phyloP scores from a whole-genome alignment of 1,284 basidiomycete genomes.

The Takashimella tepidaria region DNA sequence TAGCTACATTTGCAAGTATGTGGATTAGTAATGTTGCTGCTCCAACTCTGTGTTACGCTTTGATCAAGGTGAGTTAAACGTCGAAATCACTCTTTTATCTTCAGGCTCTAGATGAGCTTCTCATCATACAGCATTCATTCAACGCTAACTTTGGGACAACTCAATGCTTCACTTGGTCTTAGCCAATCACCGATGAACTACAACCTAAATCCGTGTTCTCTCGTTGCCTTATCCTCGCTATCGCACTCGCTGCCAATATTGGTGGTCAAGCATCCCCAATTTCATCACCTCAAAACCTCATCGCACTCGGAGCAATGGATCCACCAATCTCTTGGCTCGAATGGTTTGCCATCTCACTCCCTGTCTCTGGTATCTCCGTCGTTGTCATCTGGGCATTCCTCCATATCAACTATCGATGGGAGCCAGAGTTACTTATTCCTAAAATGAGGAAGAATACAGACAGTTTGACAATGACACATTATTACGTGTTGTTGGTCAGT shows the following conservation, averaged over 20 bases:
- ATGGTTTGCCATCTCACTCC: conserved; percentile 93
- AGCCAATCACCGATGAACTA: conserved; percentile 91
- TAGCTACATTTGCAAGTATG: conserved; percentile 98
- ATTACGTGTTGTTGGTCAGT: conserved; percentile 82
- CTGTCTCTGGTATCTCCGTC: conserved; percentile 80
- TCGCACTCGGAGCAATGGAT: conserved; percentile 84
- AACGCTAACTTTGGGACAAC: too few relatives aligned
- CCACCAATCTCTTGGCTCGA: conserved; percentile 79
- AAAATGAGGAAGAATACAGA: conserved; percentile 76
- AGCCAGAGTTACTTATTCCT: conserved; percentile 74
- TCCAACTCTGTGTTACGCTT: conserved; percentile 94
- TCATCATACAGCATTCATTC: too few relatives aligned
- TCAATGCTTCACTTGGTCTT: conserved; percentile 49
- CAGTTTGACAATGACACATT: conserved; percentile 75
- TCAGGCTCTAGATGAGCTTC: too few relatives aligned
- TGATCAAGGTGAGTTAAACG: conserved; percentile 69
- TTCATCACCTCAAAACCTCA: conserved; percentile 95
- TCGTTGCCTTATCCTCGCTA: conserved; percentile 88
- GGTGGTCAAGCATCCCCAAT: conserved; percentile 91
- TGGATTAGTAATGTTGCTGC: conserved; percentile 99
- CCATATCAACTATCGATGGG: conserved; percentile 78
- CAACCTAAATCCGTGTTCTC: conserved; percentile 83
- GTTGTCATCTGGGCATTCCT: conserved; percentile 88
- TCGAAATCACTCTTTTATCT: too few relatives aligned
- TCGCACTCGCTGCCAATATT: conserved; percentile 95